phyloP scores from a whole-genome alignment of 2,329 filamentous ascomycete species.

The Trichoderma gracile region DNA sequence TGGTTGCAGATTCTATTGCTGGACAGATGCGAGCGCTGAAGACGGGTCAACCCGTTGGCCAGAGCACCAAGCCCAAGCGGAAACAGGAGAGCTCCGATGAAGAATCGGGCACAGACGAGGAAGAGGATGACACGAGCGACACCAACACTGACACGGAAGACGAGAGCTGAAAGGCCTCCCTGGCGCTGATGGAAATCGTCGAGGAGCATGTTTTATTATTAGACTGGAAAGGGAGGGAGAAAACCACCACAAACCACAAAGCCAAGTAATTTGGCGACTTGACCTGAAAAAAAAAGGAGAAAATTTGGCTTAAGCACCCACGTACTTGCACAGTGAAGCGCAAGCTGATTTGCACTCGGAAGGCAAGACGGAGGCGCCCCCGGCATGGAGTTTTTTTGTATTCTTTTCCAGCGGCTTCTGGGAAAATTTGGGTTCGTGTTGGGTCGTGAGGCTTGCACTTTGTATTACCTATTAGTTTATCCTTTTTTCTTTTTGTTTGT shows the following conservation, averaged over 20 bases:
- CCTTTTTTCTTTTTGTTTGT: neutral
- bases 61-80: constrained; percentile 57
- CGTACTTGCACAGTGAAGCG: neutral
- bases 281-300: neutral
- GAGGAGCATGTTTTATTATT: constrained; percentile 23
- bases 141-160: constrained; percentile 70
- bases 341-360: constrained; percentile 8
- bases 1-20: constrained; percentile 72
- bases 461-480: constrained; percentile 21
- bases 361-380: no score
- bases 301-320: neutral
- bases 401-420: constrained; percentile 24
- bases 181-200: constrained; percentile 33
- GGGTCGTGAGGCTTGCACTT: neutral
- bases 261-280: neutral
- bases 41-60: constrained; percentile 65
- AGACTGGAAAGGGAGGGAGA: constrained; percentile 17
- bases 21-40: constrained; percentile 89
- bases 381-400: constrained; percentile 27
- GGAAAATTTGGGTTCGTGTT: constrained; percentile 27
- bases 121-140: constrained; percentile 65
- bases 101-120: constrained; percentile 77
- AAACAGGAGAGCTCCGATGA: constrained; percentile 57
- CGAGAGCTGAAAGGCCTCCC: constrained; percentile 38
- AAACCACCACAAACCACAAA: constrained; percentile 2